Conservation (phyloP, 345 rosid species). For the Brassica carinata region DNA sequence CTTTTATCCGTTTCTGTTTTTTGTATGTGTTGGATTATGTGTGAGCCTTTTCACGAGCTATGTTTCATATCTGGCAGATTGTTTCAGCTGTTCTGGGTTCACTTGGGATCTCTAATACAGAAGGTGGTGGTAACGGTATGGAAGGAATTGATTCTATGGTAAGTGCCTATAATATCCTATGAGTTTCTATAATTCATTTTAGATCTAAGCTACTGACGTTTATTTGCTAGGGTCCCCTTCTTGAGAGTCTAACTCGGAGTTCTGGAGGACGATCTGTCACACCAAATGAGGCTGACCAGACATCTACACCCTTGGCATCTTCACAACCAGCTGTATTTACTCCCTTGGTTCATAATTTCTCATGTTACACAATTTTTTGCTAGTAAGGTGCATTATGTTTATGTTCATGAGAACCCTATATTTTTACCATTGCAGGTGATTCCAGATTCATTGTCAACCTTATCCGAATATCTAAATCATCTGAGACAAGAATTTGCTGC, state of each 20-base stretch:
- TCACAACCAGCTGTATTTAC: slow-evolving; percentile 46
- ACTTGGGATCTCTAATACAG: slow-evolving; percentile 35
- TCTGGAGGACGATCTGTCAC: slow-evolving; percentile 28
- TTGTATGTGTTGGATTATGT: neutral
- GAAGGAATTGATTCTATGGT: slow-evolving; percentile 42
- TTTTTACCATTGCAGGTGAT: slow-evolving; percentile 41
- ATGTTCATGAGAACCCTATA: neutral
- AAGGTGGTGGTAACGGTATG: slow-evolving; percentile 41
- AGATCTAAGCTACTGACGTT: slow-evolving; percentile 6
- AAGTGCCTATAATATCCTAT: slow-evolving; percentile 10
- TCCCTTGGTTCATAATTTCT: slow-evolving; percentile 13
- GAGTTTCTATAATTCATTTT: neutral
- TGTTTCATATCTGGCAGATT: slow-evolving; percentile 31
- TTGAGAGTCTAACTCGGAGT: slow-evolving; percentile 38
- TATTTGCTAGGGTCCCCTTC: slow-evolving; percentile 35
- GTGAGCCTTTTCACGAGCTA: slow-evolving; percentile 24
- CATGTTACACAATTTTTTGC: neutral
- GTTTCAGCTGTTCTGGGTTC: slow-evolving; percentile 47
- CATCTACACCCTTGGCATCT: slow-evolving; percentile 45
- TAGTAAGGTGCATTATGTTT: slow-evolving; percentile 3
- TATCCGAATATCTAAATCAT: slow-evolving; percentile 54
- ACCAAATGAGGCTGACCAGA: slow-evolving; percentile 31
- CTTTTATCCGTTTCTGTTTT: slow-evolving; percentile 10
- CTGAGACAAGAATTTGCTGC: slow-evolving; percentile 51
- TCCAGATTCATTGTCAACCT: slow-evolving; percentile 58